These are phyloP conservation scores for Leersia perrieri DNA, from an alignment of 176 grass and related monocot genomes.

Conservation along the genomic window DNA sequence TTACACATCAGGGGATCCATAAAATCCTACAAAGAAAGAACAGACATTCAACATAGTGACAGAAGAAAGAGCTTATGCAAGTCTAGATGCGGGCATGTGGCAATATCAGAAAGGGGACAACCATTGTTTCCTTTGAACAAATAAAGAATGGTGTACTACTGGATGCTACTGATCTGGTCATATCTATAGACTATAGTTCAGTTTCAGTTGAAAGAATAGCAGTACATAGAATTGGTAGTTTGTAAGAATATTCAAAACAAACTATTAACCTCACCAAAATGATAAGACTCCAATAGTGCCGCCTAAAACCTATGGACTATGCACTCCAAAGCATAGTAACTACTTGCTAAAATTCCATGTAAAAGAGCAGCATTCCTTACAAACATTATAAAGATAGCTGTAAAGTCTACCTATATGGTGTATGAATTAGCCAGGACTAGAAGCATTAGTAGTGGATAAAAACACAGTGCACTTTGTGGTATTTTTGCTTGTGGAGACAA, in stretches of 20 bases:
- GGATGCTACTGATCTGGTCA: not conserved
- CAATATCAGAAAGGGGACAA: not conserved
- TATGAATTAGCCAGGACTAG: not conserved
- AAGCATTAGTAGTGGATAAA: not conserved
- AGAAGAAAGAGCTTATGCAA: slow-evolving; percentile 1
- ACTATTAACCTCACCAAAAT: not conserved
- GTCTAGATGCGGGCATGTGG: not conserved
- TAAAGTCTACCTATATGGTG: not conserved
- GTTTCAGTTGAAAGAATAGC: not conserved
- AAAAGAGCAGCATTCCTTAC: not conserved
- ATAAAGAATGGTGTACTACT: slow-evolving; percentile 29
- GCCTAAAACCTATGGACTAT: not conserved
- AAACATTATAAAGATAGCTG: not conserved
- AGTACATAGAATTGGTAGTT: not conserved
- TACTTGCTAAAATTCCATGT: not conserved
- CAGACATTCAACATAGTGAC: not conserved
- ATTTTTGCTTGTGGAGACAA: not conserved
- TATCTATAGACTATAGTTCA: not conserved
- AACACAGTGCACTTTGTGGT: not conserved
- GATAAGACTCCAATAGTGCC: not conserved
- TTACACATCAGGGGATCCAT: not conserved
- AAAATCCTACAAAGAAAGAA: slow-evolving; percentile 5
- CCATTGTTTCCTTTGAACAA: not conserved
- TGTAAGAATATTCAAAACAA: slow-evolving; percentile 19
- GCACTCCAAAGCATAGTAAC: not conserved